Base-by-base conservation (phyloP, 2,329 filamentous ascomycete genomes). In the Fusarium begoniae region DNA sequence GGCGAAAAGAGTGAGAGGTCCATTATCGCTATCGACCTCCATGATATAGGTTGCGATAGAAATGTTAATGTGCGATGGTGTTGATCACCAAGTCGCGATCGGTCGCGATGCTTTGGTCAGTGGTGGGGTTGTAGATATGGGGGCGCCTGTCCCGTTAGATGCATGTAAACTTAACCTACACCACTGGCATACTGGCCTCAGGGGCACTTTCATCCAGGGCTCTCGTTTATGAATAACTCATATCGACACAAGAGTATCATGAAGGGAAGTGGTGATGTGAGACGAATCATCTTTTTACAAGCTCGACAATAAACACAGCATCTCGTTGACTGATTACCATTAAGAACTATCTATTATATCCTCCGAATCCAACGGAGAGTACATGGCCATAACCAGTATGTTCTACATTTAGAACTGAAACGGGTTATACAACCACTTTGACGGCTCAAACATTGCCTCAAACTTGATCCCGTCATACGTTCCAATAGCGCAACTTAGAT, bases 401-500 rank as follows among this genome's bases (percentile, higher is more conserved):
- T 22, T 22, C 10, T 45, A 2, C 8, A 17, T 30, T 70, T 54
- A 80, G 28, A 79, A 61, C 26, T 47, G 71, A 54, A 75, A 70
- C 22, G 77, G 77, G 63, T 77, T 76, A 63, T 88, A 93, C 80
- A 86, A 75, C 91, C 92, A 94, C 79, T 84, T 84, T 12, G 81
- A 83, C 30, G 87, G 86, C 50, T 89, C 86, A 77, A 94, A 90
- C 13, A 90, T 84, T 15, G 92, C 88, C 81, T 94, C 92, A 73
- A 94, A 91, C 54, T 87, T 87, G 4, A 92, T 89, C n/a, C 83
- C 86, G 6, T 92, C 91, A 80, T 91, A 95, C 18, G 91, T 88
- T 3, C 94, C 93, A 51, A 96, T 85, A 2, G 92, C 90, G 22
- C 90, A 91, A 77, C 90, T 91, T 64, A 95, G 72, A 80, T 96